phyloP scores from a whole-genome alignment of 2,329 filamentous ascomycete species.

The Colletotrichum liriopes region DNA sequence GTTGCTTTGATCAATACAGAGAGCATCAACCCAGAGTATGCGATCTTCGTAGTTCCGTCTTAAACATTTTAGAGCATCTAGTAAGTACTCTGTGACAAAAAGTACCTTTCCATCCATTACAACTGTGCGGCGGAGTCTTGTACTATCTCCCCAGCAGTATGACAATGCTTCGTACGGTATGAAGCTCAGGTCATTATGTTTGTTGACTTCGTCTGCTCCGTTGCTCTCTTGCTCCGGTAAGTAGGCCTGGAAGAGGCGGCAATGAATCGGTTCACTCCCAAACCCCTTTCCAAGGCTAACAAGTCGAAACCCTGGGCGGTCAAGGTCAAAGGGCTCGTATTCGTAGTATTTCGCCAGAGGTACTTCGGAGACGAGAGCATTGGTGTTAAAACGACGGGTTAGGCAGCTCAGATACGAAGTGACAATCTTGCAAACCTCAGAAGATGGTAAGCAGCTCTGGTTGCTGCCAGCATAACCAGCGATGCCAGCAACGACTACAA shows the following conservation, averaged over 20 bases:
- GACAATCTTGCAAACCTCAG: neutral
- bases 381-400: neutral
- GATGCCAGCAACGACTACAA: neutral
- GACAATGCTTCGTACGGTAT: constrained; percentile 2
- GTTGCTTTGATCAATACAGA: neutral
- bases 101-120: neutral
- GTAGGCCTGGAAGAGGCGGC: neutral
- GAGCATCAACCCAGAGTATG: constrained; percentile 1
- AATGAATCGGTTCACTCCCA: neutral
- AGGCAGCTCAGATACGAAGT: neutral
- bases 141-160: neutral
- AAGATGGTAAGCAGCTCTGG: neutral
- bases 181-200: neutral
- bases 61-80: neutral
- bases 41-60: neutral
- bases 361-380: neutral
- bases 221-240: neutral
- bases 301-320: neutral
- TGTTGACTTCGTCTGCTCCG: too few relatives aligned
- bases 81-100: neutral
- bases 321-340: neutral
- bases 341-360: neutral
- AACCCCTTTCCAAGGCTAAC: neutral
- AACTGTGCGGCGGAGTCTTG: neutral
- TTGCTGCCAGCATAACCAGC: neutral